A percentile compares a stretch with the other conserved stretches of the same genome.
Evolutionary conservation across 768 basidiomycete genomes (phyloP).

Genomic region (Leccinum longicurvipes): DNA sequence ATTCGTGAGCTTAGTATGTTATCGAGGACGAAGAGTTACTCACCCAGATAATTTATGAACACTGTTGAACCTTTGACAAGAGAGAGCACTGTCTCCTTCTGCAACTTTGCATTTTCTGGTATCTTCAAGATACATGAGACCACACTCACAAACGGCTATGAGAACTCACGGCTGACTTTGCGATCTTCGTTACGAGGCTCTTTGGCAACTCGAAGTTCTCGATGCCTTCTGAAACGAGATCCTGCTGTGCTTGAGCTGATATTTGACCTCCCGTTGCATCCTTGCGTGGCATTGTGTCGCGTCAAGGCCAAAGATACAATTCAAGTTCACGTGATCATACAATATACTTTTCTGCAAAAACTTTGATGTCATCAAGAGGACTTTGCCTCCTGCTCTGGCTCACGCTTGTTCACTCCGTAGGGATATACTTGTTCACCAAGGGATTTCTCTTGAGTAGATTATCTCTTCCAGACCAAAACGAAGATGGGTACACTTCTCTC

Average conservation of each 20-base stretch:
- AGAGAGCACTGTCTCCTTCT: slow-evolving; percentile 85
- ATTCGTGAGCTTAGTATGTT: background rate
- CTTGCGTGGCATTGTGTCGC: slow-evolving; percentile 63
- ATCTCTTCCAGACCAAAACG: slow-evolving; percentile 25
- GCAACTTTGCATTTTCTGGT: slow-evolving; percentile 80
- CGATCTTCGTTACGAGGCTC: slow-evolving; percentile 77
- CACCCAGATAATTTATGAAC: slow-evolving; percentile 92
- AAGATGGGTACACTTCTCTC: slow-evolving; percentile 39
- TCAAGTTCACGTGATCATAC: background rate
- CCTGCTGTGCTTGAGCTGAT: slow-evolving; percentile 76
- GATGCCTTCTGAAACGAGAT: slow-evolving; percentile 78
- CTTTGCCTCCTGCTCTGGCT: slow-evolving; percentile 51
- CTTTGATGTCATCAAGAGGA: slow-evolving; percentile 19
- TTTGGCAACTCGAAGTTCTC: slow-evolving; percentile 89
- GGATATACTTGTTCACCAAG: slow-evolving; percentile 84
- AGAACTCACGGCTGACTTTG: slow-evolving; percentile 72
- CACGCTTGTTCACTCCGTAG: slow-evolving; percentile 64
- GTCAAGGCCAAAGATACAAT: background rate
- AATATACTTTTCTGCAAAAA: too few species aligned
- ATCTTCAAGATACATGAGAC: slow-evolving; percentile 46
- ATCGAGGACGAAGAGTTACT: slow-evolving; percentile 19
- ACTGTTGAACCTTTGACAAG: slow-evolving; percentile 88
- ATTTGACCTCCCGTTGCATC: slow-evolving; percentile 52
- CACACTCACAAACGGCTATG: background rate
- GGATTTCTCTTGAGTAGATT: slow-evolving; percentile 86